A percentile compares a stretch with the other conserved stretches of the same genome.
Evolutionary conservation across 257 asterid genomes (phyloP).

Genomic region (Voacanga thouarsii): DNA sequence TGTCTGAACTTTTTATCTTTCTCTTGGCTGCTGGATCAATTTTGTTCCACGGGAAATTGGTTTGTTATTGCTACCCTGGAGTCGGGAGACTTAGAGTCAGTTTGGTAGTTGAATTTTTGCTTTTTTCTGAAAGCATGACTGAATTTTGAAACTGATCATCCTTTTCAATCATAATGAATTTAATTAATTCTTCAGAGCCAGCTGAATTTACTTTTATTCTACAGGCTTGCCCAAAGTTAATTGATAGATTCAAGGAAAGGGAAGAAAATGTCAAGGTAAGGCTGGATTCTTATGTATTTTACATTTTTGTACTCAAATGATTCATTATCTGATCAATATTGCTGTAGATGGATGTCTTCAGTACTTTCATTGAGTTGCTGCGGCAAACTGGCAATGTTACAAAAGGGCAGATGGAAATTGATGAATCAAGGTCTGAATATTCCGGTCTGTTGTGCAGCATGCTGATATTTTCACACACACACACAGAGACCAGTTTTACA

Average conservation of each 20-base stretch:
- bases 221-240: slow-evolving; percentile 98
- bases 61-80: not conserved
- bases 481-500: not conserved
- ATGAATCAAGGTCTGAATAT: slow-evolving; percentile 77
- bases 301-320: not conserved
- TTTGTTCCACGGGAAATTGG: slow-evolving; percentile 2
- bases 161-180: not conserved
- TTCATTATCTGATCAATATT: slow-evolving; percentile 23
- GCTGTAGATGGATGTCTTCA: slow-evolving; percentile 95
- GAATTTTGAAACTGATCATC: not conserved
- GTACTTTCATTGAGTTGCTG: slow-evolving; percentile 85
- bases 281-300: slow-evolving; percentile 6
- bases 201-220: slow-evolving; percentile 2
- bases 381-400: slow-evolving; percentile 96
- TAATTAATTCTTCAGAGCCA: not conserved
- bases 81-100: not conserved
- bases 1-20: not conserved
- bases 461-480: not conserved
- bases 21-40: not conserved
- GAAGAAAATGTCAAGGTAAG: slow-evolving; percentile 98
- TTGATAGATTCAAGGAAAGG: slow-evolving; percentile 96
- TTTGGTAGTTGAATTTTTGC: not conserved
- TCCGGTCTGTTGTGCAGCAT: not conserved
- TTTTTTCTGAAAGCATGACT: not conserved
- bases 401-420: slow-evolving; percentile 73